A percentile compares a stretch with the other conserved stretches of the same genome.
Conservation (phyloP, 2,329 filamentous ascomycete species). For the Trichoderma harzianum region DNA sequence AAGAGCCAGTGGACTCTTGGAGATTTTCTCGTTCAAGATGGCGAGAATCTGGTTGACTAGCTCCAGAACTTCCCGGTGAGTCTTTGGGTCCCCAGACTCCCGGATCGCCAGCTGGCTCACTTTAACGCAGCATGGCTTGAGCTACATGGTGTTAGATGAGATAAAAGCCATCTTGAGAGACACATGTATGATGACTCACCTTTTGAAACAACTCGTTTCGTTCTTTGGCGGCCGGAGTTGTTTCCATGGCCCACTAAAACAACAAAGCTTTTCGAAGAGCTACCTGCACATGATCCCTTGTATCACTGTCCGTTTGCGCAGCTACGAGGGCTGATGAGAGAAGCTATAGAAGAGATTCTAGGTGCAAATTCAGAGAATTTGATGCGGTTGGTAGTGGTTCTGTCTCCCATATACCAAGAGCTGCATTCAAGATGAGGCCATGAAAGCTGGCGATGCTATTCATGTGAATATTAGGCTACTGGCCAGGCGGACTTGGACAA, state of each 20-base stretch:
- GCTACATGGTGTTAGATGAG: constrained; percentile 38
- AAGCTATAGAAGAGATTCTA: background rate
- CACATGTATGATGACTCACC: constrained; percentile 22
- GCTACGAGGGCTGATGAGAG: background rate
- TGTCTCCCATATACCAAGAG: background rate
- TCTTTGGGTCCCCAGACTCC: constrained; percentile 40
- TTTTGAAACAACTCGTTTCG: constrained; percentile 39
- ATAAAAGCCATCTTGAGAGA: too few relatives aligned
- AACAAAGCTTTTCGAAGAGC: constrained; percentile 5
- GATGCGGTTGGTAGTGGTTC: background rate
- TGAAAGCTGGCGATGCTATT: background rate
- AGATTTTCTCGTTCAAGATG: constrained; percentile 45
- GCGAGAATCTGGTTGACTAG: constrained; percentile 44
- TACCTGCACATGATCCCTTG: constrained; percentile 12
- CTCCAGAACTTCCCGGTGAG: constrained; percentile 43
- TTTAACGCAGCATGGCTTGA: constrained; percentile 60
- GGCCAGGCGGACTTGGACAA: background rate
- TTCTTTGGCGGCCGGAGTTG: constrained; percentile 16
- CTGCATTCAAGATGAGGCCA: background rate
- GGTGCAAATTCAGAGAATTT: background rate
- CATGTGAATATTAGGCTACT: background rate
- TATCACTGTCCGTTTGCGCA: background rate
- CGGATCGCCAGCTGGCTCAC: constrained; percentile 57
- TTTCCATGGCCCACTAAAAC: constrained; percentile 21
- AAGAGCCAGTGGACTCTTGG: constrained; percentile 48